These are phyloP conservation scores for Syzygium jambos DNA, from an alignment of 345 rosid species.

Conservation along the genomic window DNA sequence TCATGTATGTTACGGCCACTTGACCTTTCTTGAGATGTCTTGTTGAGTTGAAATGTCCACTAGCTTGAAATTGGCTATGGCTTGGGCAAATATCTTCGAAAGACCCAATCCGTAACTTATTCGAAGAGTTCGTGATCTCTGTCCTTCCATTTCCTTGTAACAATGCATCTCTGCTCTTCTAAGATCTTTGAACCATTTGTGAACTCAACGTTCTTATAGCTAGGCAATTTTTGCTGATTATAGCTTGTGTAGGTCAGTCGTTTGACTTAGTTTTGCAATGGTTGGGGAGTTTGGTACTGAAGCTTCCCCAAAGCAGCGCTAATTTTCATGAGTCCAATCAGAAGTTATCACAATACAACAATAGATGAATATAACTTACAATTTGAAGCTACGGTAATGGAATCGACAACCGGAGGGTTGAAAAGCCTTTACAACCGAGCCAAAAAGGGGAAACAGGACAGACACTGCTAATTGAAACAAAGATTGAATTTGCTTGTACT, in stretches of 20 bases:
- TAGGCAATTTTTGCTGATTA: not conserved
- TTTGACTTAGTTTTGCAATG: not conserved
- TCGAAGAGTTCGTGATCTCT: not conserved
- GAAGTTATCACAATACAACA: not conserved
- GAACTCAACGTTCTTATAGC: not conserved
- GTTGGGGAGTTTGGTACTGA: not conserved
- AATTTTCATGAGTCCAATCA: not conserved
- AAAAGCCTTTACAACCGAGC: not conserved
- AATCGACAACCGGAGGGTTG: not conserved
- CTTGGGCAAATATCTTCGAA: not conserved
- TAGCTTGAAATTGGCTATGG: not conserved
- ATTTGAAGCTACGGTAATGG: not conserved
- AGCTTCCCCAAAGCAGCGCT: not conserved
- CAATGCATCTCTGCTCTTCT: not conserved
- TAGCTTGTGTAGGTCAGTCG: not conserved
- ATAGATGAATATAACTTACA: not conserved
- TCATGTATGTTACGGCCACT: not conserved
- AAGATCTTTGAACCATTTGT: not conserved
- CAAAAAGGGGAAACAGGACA: not conserved
- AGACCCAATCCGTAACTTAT: not conserved
- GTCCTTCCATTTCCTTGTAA: not conserved
- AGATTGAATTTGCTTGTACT: not conserved
- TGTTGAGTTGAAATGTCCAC: not conserved
- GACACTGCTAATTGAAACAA: not conserved
- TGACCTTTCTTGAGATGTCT: not conserved